Evolutionary conservation across 352 stramenopile species (phyloP).

Genomic region (Pythium aristosporum): DNA sequence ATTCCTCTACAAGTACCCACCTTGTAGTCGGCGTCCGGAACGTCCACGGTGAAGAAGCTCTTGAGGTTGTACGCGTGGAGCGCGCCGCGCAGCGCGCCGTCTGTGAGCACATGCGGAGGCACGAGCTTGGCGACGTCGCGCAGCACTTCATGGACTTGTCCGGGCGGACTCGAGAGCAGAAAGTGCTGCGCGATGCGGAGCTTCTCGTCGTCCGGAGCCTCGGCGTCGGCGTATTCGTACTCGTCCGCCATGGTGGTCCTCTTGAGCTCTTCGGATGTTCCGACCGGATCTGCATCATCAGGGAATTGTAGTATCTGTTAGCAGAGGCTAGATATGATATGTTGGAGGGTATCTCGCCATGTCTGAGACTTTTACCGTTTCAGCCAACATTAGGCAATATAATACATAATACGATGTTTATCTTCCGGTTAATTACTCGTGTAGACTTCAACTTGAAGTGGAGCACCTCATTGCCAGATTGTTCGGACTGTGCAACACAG

Average conservation of each 20-base stretch:
- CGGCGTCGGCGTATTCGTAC: slow-evolving; percentile 56
- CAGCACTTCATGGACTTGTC: slow-evolving; percentile 87
- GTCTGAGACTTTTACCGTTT: too few species aligned
- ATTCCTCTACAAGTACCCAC: slow-evolving; percentile 18
- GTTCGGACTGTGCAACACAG: neutral
- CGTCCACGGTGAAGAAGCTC: slow-evolving; percentile 56
- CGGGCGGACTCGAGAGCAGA: slow-evolving; percentile 86
- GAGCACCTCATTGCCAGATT: neutral
- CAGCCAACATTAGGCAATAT: too few species aligned
- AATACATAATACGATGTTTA: too few species aligned
- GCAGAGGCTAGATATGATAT: neutral
- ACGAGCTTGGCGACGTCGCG: slow-evolving; percentile 86
- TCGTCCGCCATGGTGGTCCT: slow-evolving; percentile 55
- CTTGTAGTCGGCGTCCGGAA: slow-evolving; percentile 80
- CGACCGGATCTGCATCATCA: too few species aligned
- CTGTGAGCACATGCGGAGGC: slow-evolving; percentile 61
- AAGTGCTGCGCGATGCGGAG: slow-evolving; percentile 88
- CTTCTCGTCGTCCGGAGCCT: slow-evolving; percentile 87
- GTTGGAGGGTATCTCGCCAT: neutral
- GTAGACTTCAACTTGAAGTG: neutral
- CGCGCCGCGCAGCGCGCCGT: slow-evolving; percentile 64
- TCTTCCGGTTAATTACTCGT: neutral
- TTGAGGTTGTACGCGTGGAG: slow-evolving; percentile 83
- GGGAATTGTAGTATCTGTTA: neutral
- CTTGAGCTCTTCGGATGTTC: neutral